Evolutionary conservation across 768 basidiomycete species (phyloP).

Genomic region (Leucosporidium yakuticum): DNA sequence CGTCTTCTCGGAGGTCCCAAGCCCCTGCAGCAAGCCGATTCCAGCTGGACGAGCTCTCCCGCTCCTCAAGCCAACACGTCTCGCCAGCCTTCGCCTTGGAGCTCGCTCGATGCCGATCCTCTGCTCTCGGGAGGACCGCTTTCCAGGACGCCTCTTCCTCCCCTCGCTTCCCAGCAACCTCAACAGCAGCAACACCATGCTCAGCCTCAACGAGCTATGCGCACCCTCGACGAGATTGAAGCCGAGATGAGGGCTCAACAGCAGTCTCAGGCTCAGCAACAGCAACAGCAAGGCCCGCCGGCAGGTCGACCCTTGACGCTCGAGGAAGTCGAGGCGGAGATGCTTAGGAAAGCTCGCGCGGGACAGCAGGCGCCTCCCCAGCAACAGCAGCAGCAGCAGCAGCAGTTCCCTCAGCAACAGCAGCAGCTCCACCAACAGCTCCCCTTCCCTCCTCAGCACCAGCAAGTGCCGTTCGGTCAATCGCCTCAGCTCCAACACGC

Average conservation of each 20-base stretch:
- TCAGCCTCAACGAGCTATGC: slow-evolving; percentile 9
- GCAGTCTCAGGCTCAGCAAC: not conserved
- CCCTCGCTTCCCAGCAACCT: not conserved
- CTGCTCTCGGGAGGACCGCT: slow-evolving; percentile 13
- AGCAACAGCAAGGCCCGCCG: not conserved
- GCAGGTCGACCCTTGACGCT: slow-evolving; percentile 33
- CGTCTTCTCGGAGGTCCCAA: slow-evolving; percentile 28
- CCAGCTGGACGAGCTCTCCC: not conserved
- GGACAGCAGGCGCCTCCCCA: slow-evolving; percentile 40
- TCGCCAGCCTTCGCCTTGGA: slow-evolving; percentile 20
- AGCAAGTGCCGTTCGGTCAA: slow-evolving; percentile 59
- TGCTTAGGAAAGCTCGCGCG: slow-evolving; percentile 25
- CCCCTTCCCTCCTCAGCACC: slow-evolving; percentile 64
- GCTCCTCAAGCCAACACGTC: slow-evolving; percentile 1
- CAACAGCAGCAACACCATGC: slow-evolving; percentile 10
- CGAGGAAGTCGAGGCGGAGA: slow-evolving; percentile 41
- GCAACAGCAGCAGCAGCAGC: slow-evolving; percentile 51
- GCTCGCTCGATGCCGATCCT: slow-evolving; percentile 30
- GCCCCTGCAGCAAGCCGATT: not conserved
- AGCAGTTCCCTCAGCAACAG: slow-evolving; percentile 55
- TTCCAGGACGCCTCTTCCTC: not conserved
- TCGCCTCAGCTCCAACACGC: slow-evolving; percentile 10
- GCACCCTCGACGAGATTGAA: slow-evolving; percentile 43
- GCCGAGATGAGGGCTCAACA: slow-evolving; percentile 37
- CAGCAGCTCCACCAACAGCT: slow-evolving; percentile 60